Conservation (phyloP, 2,329 filamentous ascomycete genomes). For the Aspergillus eucalypticola region DNA sequence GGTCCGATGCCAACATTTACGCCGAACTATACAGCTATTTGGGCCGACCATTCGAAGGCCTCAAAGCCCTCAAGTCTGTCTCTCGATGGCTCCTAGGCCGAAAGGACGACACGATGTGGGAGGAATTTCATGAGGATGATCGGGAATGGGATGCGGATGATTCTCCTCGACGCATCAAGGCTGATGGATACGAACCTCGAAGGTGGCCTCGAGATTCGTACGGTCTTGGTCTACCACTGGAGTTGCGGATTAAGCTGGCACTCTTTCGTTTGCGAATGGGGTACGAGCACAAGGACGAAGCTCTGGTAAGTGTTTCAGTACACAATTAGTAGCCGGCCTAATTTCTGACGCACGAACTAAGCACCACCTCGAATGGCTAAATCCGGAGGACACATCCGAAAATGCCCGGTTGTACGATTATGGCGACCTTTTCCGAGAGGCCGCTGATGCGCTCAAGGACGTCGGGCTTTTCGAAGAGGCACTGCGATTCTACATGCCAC, state of each 20-base stretch:
- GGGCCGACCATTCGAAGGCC: constrained; percentile 64
- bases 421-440: constrained; percentile 76
- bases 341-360: constrained; percentile 31
- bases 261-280: constrained; percentile 75
- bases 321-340: background rate
- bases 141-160: constrained; percentile 84
- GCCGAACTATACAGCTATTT: constrained; percentile 73
- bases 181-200: constrained; percentile 61
- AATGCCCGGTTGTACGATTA: constrained; percentile 63
- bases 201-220: constrained; percentile 62
- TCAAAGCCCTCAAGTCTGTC: constrained; percentile 69
- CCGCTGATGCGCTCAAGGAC: constrained; percentile 60
- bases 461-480: constrained; percentile 56
- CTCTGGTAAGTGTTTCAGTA: constrained; percentile 58
- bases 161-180: constrained; percentile 62
- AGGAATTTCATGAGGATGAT: constrained; percentile 69
- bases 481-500: constrained; percentile 58
- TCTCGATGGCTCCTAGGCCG: constrained; percentile 82
- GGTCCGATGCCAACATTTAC: constrained; percentile 85
- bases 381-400: constrained; percentile 59
- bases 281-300: constrained; percentile 65
- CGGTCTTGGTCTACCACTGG: constrained; percentile 72
- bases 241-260: constrained; percentile 81
- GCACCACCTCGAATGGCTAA: constrained; percentile 69
- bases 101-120: constrained; percentile 74